Evolutionary conservation across 345 rosid genomes (phyloP), one percentile per base, ranked within the genome.

Genomic region (Gossypium mustelinum): DNA sequence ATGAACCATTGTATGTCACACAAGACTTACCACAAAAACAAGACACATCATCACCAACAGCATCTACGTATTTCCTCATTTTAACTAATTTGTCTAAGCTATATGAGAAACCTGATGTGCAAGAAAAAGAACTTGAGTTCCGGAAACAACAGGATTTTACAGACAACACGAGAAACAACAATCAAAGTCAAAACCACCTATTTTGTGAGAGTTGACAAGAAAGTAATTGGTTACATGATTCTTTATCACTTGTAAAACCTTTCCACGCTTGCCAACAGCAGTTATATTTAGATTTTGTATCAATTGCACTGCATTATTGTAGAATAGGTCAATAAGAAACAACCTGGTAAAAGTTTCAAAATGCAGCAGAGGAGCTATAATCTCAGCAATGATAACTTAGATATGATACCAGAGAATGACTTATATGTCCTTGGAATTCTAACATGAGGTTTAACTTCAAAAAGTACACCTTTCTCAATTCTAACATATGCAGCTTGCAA

Each of bases 351-450:
- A 9, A 64, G 27, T 65, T 25, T 68, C 60, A 67, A 27, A 57
- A 57, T 50, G 47, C 20, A 51, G 39, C 18, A 18, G 1, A 68
- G 74, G 45, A 68, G 16, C 44, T 75, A 50, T 12, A 9, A 55
- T 11, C 43, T 60, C 45, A 14, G 44, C 17, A 69, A 9, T 7
- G 39, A 24, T 50, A 12, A 88, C 97, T 79, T 81, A 94, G 97
- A 85, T 86, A 94, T 92, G 65, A 94, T 79, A 57, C 97, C 95
- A 47, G 97, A 79, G 61, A 92, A 92, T 0, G 95, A 90, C 83
- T 91, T 90, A 73, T 77, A 92, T 20, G 97, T 92, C 80, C 98
- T 85, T 39, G 98, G 98, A 44, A 94, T 81, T 59, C 97, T 93
- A 52, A 90, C 97, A 77, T 92, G 87, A 45, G 97, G 94, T 73